phyloP scores from a whole-genome alignment of 2,329 filamentous ascomycete species.

The Botrytis sinoallii region DNA sequence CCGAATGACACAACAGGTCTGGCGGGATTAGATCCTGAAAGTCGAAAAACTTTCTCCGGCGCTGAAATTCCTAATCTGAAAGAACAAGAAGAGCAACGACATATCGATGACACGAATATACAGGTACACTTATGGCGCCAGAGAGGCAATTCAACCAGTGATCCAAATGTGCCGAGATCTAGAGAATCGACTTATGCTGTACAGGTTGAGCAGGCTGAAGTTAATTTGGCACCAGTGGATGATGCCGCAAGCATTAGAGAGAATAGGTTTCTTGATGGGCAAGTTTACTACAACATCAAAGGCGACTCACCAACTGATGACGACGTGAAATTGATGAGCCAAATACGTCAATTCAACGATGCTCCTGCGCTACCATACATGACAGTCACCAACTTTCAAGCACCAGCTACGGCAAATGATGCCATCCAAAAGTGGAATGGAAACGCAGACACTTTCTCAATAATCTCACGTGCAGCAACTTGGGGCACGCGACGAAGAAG shows the following conservation, averaged over 20 bases:
- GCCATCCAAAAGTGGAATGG: conserved; percentile 47
- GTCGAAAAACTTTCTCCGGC: conserved; percentile 27
- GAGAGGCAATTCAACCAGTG: conserved; percentile 27
- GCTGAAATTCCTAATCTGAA: conserved; percentile 34
- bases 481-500: conserved; percentile 68
- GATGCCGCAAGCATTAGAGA: conserved; percentile 36
- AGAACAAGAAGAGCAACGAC: conserved; percentile 35
- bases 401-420: conserved; percentile 46
- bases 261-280: conserved; percentile 35
- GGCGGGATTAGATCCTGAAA: conserved; percentile 34
- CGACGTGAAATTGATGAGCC: conserved; percentile 33
- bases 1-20: conserved; percentile 29
- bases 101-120: conserved; percentile 34
- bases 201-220: conserved; percentile 24
- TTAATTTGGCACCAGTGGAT: conserved; percentile 30
- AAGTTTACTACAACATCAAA: conserved; percentile 35
- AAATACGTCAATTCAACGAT: conserved; percentile 39
- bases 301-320: conserved; percentile 26
- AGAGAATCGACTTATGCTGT: conserved; percentile 26
- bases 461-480: conserved; percentile 62
- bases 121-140: conserved; percentile 39
- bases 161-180: conserved; percentile 27
- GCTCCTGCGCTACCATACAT: conserved; percentile 38
- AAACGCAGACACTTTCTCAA: conserved; percentile 49
- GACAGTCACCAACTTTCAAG: conserved; percentile 41